phyloP scores from a whole-genome alignment of 2,329 filamentous ascomycete species.

The Verticillium dahliae region DNA sequence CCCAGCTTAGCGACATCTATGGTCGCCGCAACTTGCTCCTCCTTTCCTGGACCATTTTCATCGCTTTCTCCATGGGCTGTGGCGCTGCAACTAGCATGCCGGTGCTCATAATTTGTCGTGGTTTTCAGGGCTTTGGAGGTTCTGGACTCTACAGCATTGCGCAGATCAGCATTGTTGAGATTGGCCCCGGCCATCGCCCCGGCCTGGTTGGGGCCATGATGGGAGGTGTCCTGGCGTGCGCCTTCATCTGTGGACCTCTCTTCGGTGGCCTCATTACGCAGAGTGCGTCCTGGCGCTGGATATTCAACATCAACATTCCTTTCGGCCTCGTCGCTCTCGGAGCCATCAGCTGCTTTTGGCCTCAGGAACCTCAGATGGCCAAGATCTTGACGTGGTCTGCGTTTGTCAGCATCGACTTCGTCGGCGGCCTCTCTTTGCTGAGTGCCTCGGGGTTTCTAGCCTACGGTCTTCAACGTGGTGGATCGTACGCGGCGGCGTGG shows the following conservation, averaged over 20 bases:
- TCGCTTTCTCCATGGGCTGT: slow-evolving; percentile 49
- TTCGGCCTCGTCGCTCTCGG: slow-evolving; percentile 39
- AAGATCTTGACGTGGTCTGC: slow-evolving; percentile 31
- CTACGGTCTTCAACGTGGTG: slow-evolving; percentile 50
- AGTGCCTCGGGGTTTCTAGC: slow-evolving; percentile 47
- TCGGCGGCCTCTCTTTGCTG: slow-evolving; percentile 44
- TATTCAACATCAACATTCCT: slow-evolving; percentile 57
- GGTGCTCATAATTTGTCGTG: slow-evolving; percentile 49
- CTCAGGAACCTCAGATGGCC: slow-evolving; percentile 24
- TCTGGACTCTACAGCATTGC: slow-evolving; percentile 56
- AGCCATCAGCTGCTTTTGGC: slow-evolving; percentile 40
- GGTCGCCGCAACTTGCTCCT: slow-evolving; percentile 44
- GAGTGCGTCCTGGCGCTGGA: slow-evolving; percentile 49
- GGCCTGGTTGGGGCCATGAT: slow-evolving; percentile 48
- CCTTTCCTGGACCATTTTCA: slow-evolving; percentile 46
- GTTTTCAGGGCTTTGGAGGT: slow-evolving; percentile 54
- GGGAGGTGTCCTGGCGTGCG: slow-evolving; percentile 48
- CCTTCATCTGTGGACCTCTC: slow-evolving; percentile 52
- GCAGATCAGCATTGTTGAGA: slow-evolving; percentile 50
- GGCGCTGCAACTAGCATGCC: slow-evolving; percentile 42
- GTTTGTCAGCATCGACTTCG: slow-evolving; percentile 42
- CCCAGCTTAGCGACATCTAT: slow-evolving; percentile 54
- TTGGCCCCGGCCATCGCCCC: slow-evolving; percentile 45
- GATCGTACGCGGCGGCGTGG: slow-evolving; percentile 46
- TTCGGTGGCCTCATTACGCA: slow-evolving; percentile 50